A percentile compares a stretch with the other conserved stretches of the same genome.
Evolutionary conservation across 2,329 filamentous ascomycete genomes (phyloP).

Genomic region (Colletotrichum orbiculare): DNA sequence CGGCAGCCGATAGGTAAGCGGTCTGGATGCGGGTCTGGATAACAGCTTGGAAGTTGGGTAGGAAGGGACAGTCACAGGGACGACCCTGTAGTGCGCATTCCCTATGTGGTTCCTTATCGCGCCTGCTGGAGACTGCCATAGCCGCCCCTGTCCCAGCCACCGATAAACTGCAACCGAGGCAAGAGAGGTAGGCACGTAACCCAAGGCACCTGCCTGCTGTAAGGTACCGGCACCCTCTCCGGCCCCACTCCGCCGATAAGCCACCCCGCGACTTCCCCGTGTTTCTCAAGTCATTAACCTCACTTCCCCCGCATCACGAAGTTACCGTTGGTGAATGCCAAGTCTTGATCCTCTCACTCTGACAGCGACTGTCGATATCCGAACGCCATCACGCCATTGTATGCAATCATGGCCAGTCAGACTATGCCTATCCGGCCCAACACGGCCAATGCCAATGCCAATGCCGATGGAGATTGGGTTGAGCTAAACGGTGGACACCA

Average conservation of each 20-base stretch:
- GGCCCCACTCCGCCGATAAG: slow-evolving; percentile 24
- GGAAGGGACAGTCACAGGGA: slow-evolving; percentile 5
- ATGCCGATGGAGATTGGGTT: slow-evolving; percentile 19
- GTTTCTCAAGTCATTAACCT: slow-evolving; percentile 21
- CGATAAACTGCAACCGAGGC: no score
- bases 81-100: slow-evolving; percentile 12
- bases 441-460: neutral
- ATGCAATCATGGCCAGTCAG: slow-evolving; percentile 6
- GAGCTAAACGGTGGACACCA: slow-evolving; percentile 1
- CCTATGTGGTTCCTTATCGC: slow-evolving; percentile 18
- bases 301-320: slow-evolving; percentile 17
- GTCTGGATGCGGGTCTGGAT: no score
- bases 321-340: neutral
- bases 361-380: neutral
- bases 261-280: slow-evolving; percentile 14
- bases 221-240: slow-evolving; percentile 10
- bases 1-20: neutral
- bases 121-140: slow-evolving; percentile 5
- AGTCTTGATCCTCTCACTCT: neutral
- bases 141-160: slow-evolving; percentile 7
- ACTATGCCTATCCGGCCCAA: slow-evolving; percentile 1
- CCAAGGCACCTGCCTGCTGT: no score
- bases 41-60: neutral
- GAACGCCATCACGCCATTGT: neutral
- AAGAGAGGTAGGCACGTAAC: no score